phyloP scores from a whole-genome alignment of 2,329 filamentous ascomycete genomes.

The Hymenoscyphus repandus region DNA sequence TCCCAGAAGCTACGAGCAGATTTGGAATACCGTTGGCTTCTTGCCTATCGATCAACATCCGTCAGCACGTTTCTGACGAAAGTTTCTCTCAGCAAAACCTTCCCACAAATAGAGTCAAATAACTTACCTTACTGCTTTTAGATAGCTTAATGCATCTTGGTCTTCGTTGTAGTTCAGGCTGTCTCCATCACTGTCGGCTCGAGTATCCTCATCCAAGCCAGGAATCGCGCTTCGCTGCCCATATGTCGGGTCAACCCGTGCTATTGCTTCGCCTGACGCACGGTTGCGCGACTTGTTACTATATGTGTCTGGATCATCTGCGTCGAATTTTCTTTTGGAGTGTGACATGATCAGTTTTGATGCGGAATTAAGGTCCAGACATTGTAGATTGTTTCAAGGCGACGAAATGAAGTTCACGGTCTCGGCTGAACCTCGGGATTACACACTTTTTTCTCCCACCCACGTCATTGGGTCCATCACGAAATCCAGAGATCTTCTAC shows the following conservation, averaged over 20 bases:
- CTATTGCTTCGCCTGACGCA: constrained; percentile 22
- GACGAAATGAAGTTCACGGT: too few relatives aligned
- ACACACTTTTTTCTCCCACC: too few relatives aligned
- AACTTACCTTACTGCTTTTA: constrained; percentile 65
- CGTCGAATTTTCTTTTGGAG: constrained; percentile 21
- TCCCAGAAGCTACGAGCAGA: constrained; percentile 59
- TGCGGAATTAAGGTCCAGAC: too few relatives aligned
- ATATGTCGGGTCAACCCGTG: constrained; percentile 55
- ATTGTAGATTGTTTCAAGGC: too few relatives aligned
- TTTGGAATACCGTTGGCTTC: constrained; percentile 72
- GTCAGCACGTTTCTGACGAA: constrained; percentile 30
- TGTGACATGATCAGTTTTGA: constrained; percentile 10
- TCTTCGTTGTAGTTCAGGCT: constrained; percentile 65
- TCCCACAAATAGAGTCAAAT: neutral
- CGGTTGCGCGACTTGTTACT: constrained; percentile 22
- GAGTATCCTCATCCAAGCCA: constrained; percentile 45
- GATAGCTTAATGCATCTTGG: constrained; percentile 61
- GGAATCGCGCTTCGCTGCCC: constrained; percentile 71
- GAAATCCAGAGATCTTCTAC: too few relatives aligned
- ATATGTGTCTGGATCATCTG: constrained; percentile 14
- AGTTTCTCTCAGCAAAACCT: neutral
- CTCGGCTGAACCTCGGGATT: too few relatives aligned
- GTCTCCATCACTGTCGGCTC: constrained; percentile 36
- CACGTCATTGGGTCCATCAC: too few relatives aligned
- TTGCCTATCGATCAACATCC: constrained; percentile 47